phyloP scores from a whole-genome alignment of 106 monocot species.

The Dendrobium catenatum region DNA sequence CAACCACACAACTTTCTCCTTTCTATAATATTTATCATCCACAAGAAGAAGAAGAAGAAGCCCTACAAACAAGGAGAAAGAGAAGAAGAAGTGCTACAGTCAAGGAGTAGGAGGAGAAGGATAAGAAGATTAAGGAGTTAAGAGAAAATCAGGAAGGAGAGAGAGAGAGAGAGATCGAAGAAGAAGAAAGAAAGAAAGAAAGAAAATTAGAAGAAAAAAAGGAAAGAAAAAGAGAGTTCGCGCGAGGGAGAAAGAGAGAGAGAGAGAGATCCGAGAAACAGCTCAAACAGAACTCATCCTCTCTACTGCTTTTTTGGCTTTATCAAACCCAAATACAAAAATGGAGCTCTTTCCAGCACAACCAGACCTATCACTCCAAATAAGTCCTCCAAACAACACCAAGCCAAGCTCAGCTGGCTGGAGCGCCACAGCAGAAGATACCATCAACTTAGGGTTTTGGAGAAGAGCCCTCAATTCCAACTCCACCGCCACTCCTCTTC shows the following conservation, averaged over 20 bases:
- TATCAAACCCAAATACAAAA: background rate
- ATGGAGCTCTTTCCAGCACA: conserved; percentile 19
- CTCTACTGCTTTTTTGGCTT: background rate
- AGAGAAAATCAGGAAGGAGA: background rate
- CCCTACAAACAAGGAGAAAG: no score
- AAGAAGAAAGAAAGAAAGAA: background rate
- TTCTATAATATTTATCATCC: background rate
- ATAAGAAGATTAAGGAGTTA: background rate
- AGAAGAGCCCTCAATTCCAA: conserved; percentile 22
- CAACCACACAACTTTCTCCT: background rate
- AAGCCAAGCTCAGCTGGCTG: conserved; percentile 10
- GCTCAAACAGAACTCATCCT: no score
- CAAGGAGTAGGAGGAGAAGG: background rate
- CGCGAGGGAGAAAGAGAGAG: no score
- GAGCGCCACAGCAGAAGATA: conserved; percentile 12
- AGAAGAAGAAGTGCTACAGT: background rate
- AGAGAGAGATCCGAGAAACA: no score
- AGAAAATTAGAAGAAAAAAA: background rate
- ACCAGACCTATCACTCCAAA: conserved; percentile 27
- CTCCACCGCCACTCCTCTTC: background rate
- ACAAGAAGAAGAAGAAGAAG: background rate
- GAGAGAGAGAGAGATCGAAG: background rate
- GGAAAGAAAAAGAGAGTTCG: no score
- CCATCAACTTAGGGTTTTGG: conserved; percentile 41
- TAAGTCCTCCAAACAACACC: conserved; percentile 45